phyloP scores from a whole-genome alignment of 345 rosid species.

The Rhodamnia argentea region DNA sequence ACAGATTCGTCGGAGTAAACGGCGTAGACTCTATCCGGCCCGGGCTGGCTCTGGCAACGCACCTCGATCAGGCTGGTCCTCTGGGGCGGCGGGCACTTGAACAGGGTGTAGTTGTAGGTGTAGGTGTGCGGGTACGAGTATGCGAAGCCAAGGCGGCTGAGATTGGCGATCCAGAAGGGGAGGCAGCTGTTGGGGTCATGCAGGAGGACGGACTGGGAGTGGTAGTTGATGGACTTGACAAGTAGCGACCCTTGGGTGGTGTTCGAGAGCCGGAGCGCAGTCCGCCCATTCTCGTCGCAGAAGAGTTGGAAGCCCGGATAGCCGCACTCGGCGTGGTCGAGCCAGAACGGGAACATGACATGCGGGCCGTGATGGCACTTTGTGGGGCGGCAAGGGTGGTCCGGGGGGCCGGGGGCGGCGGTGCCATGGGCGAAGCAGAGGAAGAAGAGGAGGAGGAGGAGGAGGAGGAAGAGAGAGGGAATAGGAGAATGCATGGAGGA shows the following conservation, averaged over 20 bases:
- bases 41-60: neutral
- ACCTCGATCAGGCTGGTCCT: neutral
- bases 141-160: neutral
- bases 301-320: neutral
- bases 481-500: neutral
- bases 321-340: neutral
- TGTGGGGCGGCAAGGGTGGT: neutral
- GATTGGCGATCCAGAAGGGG: neutral
- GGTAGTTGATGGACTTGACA: neutral
- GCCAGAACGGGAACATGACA: neutral
- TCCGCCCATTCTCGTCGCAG: neutral
- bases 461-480: neutral
- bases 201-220: neutral
- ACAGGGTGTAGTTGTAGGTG: neutral
- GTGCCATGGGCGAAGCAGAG: neutral
- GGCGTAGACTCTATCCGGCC: neutral
- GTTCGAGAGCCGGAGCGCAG: neutral
- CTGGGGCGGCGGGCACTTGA: neutral
- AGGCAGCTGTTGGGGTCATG: neutral
- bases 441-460: neutral
- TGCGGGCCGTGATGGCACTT: neutral
- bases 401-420: neutral
- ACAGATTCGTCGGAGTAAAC: neutral
- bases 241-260: rapidly evolving
- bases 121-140: neutral